These are phyloP conservation scores for Paramecium primaurelia DNA, from an alignment of 73 alveolate species.

Conservation along the genomic window DNA sequence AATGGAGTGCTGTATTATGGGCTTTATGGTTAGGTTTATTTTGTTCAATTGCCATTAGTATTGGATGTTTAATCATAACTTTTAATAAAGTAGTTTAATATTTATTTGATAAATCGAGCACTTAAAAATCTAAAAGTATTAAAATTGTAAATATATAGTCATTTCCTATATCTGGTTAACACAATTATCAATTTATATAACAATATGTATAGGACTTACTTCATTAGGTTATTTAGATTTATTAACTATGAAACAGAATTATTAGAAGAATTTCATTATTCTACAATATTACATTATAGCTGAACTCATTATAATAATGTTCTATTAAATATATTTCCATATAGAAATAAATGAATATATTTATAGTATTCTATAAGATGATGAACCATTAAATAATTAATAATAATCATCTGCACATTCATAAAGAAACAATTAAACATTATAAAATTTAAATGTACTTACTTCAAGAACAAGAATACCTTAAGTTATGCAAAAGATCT, in stretches of 20 bases:
- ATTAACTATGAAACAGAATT: background rate
- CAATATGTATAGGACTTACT: background rate
- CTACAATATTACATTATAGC: background rate
- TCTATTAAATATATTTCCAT: background rate
- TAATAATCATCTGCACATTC: background rate
- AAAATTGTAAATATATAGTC: background rate
- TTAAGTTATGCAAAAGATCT: background rate
- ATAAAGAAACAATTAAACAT: background rate
- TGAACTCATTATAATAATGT: background rate
- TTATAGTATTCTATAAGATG: background rate
- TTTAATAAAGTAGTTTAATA: background rate
- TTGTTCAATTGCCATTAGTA: background rate
- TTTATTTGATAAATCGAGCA: background rate
- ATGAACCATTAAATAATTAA: background rate
- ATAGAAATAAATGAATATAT: background rate
- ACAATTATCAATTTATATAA: background rate
- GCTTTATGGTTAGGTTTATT: background rate
- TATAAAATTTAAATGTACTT: background rate
- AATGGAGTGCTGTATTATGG: background rate
- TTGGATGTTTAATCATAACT: background rate
- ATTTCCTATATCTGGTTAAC: background rate
- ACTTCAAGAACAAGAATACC: background rate
- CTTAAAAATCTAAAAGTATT: background rate
- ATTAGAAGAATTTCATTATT: background rate
- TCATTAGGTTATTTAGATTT: background rate